Evolutionary conservation across 768 basidiomycete species (phyloP).

Genomic region (Boletus reticulatus): DNA sequence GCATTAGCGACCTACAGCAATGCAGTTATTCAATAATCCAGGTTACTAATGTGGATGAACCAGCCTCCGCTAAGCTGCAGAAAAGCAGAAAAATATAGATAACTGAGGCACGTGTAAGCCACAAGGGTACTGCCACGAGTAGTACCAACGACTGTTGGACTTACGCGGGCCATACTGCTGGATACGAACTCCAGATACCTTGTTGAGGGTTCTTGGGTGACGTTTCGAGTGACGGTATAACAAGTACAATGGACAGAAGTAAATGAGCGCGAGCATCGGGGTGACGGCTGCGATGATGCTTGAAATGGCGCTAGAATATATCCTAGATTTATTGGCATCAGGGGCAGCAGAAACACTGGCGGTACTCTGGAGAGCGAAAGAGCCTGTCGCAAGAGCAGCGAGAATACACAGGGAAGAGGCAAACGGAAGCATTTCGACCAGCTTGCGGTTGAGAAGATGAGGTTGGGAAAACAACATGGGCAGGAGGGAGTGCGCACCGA

Average conservation of each 20-base stretch:
- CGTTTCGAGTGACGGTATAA: constrained; percentile 44
- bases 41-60: not conserved
- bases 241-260: constrained; percentile 51
- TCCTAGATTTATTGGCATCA: constrained; percentile 28
- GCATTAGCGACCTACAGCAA: constrained; percentile 46
- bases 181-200: constrained; percentile 43
- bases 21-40: constrained; percentile 1
- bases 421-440: constrained; percentile 38
- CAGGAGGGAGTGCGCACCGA: constrained; percentile 26
- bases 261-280: constrained; percentile 40
- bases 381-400: constrained; percentile 32
- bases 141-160: constrained; percentile 14
- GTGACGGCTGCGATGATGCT: constrained; percentile 35
- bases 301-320: constrained; percentile 36
- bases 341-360: constrained; percentile 10
- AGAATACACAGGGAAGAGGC: constrained; percentile 34
- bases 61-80: constrained; percentile 47
- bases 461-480: constrained; percentile 11
- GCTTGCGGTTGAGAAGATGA: constrained; percentile 23
- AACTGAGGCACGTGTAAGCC: constrained; percentile 33
- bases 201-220: constrained; percentile 49
- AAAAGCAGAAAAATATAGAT: constrained; percentile 53
- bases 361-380: constrained; percentile 28
- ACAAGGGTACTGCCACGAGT: constrained; percentile 8
- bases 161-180: constrained; percentile 54